Conservation (phyloP, 441 rosid species). For the Pelargonium myrrhifolium region DNA sequence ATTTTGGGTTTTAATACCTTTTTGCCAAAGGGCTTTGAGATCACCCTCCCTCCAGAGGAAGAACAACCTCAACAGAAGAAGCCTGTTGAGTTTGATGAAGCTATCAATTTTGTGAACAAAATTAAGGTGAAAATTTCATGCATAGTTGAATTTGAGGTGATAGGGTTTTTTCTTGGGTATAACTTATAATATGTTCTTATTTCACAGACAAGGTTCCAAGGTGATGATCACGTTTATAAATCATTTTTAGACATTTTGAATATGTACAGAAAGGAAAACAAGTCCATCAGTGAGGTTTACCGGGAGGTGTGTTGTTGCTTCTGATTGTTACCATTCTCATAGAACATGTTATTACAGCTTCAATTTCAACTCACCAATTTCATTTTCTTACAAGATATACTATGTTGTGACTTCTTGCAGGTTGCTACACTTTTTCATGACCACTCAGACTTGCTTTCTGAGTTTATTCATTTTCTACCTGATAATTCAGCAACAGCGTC, state of each 20-base stretch:
- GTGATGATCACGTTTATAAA: conserved; percentile 85
- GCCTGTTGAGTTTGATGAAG: conserved; percentile 95
- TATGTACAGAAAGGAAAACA: conserved; percentile 91
- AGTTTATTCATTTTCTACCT: conserved; percentile 85
- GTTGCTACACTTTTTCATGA: conserved; percentile 77
- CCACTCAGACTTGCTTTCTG: conserved; percentile 77
- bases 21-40: conserved; percentile 93
- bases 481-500: conserved; percentile 68
- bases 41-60: conserved; percentile 67
- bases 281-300: conserved; percentile 84
- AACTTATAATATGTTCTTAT: conserved; percentile 21
- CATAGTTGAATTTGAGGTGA: conserved; percentile 12
- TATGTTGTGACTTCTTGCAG: conserved; percentile 31
- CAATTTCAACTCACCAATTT: background rate
- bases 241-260: conserved; percentile 87
- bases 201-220: conserved; percentile 87
- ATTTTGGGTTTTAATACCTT: conserved; percentile 96
- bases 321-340: conserved; percentile 9
- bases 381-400: background rate
- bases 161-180: conserved; percentile 5
- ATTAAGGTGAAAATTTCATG: no score
- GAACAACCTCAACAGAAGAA: conserved; percentile 77
- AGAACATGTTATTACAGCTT: conserved; percentile 3
- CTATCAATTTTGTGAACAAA: conserved; percentile 90
- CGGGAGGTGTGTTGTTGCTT: conserved; percentile 50